Percentiles rank a stretch among this genome's conserved stretches.
Conservation (phyloP, 2,329 filamentous ascomycete species). For the Tolypocladium amazonense region DNA sequence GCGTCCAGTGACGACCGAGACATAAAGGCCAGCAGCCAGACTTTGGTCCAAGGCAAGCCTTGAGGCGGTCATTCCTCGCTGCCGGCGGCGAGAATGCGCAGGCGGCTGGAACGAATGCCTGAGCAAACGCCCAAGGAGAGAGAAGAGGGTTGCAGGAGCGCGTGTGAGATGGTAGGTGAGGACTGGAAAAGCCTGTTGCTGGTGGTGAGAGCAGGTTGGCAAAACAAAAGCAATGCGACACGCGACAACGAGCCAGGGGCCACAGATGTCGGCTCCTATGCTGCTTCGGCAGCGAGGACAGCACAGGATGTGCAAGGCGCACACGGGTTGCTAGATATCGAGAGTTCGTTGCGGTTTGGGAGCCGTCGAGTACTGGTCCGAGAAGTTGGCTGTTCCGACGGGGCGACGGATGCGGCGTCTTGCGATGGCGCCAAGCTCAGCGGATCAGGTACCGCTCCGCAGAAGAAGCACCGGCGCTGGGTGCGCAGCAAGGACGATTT, state of each 20-base stretch:
- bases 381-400: background rate
- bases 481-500: background rate
- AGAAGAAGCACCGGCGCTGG: background rate
- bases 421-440: background rate
- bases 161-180: background rate
- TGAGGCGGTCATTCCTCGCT: background rate
- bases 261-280: background rate
- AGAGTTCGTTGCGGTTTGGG: background rate
- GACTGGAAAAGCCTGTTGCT: background rate
- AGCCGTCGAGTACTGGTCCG: background rate
- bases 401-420: background rate
- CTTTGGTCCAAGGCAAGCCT: background rate
- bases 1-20: background rate
- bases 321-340: background rate
- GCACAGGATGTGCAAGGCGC: background rate
- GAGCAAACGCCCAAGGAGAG: background rate
- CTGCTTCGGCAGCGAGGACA: background rate
- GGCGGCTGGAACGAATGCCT: background rate
- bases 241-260: background rate
- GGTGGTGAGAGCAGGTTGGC: background rate
- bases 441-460: background rate
- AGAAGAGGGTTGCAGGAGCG: background rate
- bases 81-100: background rate
- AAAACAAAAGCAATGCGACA: background rate
- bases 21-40: background rate